Evolutionary conservation across 495 filamentous ascomycete species (phyloP).

Genomic region (Penicillium verhagenii): DNA sequence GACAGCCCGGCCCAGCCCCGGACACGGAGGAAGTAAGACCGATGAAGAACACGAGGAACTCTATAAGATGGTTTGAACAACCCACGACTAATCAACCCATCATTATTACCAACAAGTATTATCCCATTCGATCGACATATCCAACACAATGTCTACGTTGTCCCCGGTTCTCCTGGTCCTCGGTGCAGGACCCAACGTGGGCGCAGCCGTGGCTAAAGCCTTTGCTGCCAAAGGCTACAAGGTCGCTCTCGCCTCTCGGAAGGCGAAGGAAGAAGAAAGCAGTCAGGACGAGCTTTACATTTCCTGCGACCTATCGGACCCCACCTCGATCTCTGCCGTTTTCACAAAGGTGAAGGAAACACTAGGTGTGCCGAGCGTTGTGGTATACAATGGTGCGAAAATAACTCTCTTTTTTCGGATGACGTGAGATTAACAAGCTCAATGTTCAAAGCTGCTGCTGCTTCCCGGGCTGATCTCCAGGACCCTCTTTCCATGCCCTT

Average conservation of each 20-base stretch:
- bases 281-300: slow-evolving; percentile 36
- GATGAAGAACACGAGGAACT: too few relatives aligned
- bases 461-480: slow-evolving; percentile 19
- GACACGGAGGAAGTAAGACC: too few relatives aligned
- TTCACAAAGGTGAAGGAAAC: slow-evolving; percentile 38
- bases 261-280: slow-evolving; percentile 29
- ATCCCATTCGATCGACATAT: too few relatives aligned
- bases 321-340: slow-evolving; percentile 29
- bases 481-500: slow-evolving; percentile 36
- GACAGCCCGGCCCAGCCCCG: too few relatives aligned
- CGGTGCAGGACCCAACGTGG: slow-evolving; percentile 44
- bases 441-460: slow-evolving; percentile 6
- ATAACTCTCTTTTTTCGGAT: too few relatives aligned
- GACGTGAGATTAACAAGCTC: too few relatives aligned
- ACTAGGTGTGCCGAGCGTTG: slow-evolving; percentile 45
- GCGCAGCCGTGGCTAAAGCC: slow-evolving; percentile 27
- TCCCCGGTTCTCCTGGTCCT: slow-evolving; percentile 42
- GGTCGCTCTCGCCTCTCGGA: slow-evolving; percentile 39
- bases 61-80: too few relatives aligned
- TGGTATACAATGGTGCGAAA: slow-evolving; percentile 55
- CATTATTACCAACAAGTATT: too few relatives aligned
- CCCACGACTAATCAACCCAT: too few relatives aligned
- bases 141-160: neutral
- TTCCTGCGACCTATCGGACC: slow-evolving; percentile 39
- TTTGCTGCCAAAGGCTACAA: slow-evolving; percentile 49